Evolutionary conservation across 2,329 filamentous ascomycete genomes (phyloP).

Genomic region (Penicillium sclerotigenum): DNA sequence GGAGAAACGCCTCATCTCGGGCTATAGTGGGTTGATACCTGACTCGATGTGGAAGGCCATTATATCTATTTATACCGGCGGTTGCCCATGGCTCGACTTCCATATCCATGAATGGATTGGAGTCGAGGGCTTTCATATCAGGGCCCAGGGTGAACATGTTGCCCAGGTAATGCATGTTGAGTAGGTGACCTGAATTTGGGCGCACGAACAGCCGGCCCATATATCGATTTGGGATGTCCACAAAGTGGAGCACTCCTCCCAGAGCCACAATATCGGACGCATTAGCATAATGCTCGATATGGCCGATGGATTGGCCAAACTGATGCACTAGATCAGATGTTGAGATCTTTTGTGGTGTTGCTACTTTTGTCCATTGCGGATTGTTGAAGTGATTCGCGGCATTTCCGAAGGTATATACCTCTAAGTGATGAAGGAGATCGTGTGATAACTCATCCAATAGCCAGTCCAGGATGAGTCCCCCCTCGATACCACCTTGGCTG

Average conservation of each 20-base stretch:
- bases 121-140: slow-evolving; percentile 26
- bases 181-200: slow-evolving; percentile 40
- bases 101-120: slow-evolving; percentile 38
- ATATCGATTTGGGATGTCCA: slow-evolving; percentile 48
- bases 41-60: not conserved
- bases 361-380: slow-evolving; percentile 51
- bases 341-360: slow-evolving; percentile 29
- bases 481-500: slow-evolving; percentile 74
- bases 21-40: slow-evolving; percentile 1
- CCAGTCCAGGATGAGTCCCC: slow-evolving; percentile 71
- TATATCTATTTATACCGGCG: not conserved
- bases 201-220: slow-evolving; percentile 50
- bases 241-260: slow-evolving; percentile 71
- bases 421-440: slow-evolving; percentile 63
- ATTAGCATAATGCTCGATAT: slow-evolving; percentile 80
- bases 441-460: slow-evolving; percentile 68
- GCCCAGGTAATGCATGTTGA: slow-evolving; percentile 47
- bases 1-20: slow-evolving; percentile 14
- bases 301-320: slow-evolving; percentile 48
- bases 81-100: slow-evolving; percentile 20
- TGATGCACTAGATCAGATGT: not conserved
- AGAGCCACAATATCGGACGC: slow-evolving; percentile 69
- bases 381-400: slow-evolving; percentile 82
- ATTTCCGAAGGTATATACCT: slow-evolving; percentile 73
- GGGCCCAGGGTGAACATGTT: slow-evolving; percentile 41